Percentiles rank a stretch among this genome's conserved stretches.
These are phyloP conservation scores for Heterobasidion irregulare DNA, from an alignment of 1,284 basidiomycete species.

Conservation along the genomic window DNA sequence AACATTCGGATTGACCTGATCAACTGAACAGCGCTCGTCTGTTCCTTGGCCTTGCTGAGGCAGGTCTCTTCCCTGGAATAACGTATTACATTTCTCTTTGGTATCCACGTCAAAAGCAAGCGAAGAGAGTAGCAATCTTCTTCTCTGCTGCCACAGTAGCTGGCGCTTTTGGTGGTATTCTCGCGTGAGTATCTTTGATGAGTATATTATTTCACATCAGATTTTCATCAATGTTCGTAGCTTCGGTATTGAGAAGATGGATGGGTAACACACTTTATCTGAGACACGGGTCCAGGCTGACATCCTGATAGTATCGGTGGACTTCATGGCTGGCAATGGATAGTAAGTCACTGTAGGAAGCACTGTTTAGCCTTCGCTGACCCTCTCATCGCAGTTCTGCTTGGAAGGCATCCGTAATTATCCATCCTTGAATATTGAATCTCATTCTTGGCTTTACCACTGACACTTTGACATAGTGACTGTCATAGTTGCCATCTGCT, in stretches of 20 bases:
- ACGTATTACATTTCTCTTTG: slow-evolving; percentile 47
- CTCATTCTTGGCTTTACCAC: neutral
- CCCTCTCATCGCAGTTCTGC: slow-evolving; percentile 17
- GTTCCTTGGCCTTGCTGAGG: slow-evolving; percentile 45
- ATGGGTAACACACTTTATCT: slow-evolving; percentile 23
- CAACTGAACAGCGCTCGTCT: slow-evolving; percentile 28
- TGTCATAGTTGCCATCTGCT: slow-evolving; percentile 25
- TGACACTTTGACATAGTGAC: slow-evolving; percentile 15
- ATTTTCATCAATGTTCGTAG: slow-evolving; percentile 10
- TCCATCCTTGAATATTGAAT: neutral
- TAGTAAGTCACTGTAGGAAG: slow-evolving; percentile 25
- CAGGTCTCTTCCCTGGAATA: slow-evolving; percentile 45
- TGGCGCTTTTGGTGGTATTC: slow-evolving; percentile 34
- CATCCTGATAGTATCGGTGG: slow-evolving; percentile 22
- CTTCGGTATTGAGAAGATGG: slow-evolving; percentile 23
- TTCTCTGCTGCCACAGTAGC: slow-evolving; percentile 50
- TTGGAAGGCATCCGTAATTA: slow-evolving; percentile 19
- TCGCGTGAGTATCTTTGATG: slow-evolving; percentile 15
- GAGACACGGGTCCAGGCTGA: neutral
- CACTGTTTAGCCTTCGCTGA: slow-evolving; percentile 11
- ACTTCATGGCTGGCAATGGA: slow-evolving; percentile 38
- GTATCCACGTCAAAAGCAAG: slow-evolving; percentile 43
- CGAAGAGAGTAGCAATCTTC: slow-evolving; percentile 46
- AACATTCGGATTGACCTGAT: slow-evolving; percentile 1
- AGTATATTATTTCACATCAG: neutral